These are phyloP conservation scores for Hypoxylon sp. DNA, from an alignment of 2,329 filamentous ascomycete species.

Conservation along the genomic window DNA sequence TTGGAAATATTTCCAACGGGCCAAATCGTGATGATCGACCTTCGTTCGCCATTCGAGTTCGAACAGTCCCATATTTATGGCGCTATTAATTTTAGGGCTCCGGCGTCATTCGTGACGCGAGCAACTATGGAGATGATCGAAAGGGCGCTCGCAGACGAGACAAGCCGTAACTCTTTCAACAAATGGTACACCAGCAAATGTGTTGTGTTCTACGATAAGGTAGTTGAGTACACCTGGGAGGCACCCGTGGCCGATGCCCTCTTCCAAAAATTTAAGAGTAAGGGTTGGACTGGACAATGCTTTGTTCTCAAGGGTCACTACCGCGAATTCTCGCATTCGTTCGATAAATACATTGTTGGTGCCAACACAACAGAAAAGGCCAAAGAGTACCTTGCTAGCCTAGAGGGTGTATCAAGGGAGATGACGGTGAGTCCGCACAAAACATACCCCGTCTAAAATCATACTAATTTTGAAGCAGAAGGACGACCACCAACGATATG, in stretches of 20 bases:
- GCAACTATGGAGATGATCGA: conserved; percentile 67
- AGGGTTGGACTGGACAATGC: conserved; percentile 66
- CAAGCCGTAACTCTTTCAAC: conserved; percentile 63
- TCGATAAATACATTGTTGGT: conserved; percentile 65
- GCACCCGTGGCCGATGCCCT: conserved; percentile 65
- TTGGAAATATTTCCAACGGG: conserved; percentile 65
- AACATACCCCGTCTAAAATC: background rate
- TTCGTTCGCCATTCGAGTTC: conserved; percentile 64
- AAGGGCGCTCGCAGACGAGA: conserved; percentile 64
- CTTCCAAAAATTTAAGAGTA: conserved; percentile 61
- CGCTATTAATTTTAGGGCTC: conserved; percentile 67
- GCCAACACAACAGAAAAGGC: conserved; percentile 60
- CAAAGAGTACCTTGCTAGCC: conserved; percentile 59
- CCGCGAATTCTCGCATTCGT: conserved; percentile 68
- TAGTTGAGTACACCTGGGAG: conserved; percentile 65
- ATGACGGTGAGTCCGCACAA: conserved; percentile 52
- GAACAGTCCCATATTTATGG: conserved; percentile 66
- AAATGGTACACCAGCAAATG: conserved; percentile 64
- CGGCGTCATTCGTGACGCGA: conserved; percentile 63
- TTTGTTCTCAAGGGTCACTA: conserved; percentile 71
- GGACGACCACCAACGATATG: conserved; percentile 59
- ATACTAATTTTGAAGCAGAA: conserved; percentile 39
- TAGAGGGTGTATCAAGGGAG: conserved; percentile 55
- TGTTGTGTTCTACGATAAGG: conserved; percentile 68
- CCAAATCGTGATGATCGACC: conserved; percentile 65